Conservation (phyloP, 1,284 basidiomycete species). For the Heliocybe sulcata region DNA sequence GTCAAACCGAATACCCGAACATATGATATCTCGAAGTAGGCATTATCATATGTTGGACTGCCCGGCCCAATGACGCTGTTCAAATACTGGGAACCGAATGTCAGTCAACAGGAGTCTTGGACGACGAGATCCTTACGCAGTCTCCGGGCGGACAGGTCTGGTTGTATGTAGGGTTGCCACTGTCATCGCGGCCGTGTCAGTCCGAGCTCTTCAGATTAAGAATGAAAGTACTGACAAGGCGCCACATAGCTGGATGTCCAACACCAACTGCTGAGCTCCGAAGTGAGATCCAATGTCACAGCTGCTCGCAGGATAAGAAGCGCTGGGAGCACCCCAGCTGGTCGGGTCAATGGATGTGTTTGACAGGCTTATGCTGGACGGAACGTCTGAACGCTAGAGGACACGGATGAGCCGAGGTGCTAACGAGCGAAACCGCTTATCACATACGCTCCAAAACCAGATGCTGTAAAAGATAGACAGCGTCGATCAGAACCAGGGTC, state of each 20-base stretch:
- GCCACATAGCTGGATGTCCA: constrained; percentile 27
- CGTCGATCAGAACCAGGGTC: not conserved
- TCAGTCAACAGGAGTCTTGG: not conserved
- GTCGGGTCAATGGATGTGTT: constrained; percentile 38
- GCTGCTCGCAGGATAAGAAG: constrained; percentile 34
- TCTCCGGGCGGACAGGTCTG: constrained; percentile 9
- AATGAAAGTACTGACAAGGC: constrained; percentile 18
- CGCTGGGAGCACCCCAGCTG: constrained; percentile 45
- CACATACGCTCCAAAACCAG: constrained; percentile 73
- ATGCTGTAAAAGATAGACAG: too few species aligned
- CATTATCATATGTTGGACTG: constrained; percentile 18
- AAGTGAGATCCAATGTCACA: constrained; percentile 45
- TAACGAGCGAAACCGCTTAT: not conserved
- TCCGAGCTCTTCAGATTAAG: not conserved
- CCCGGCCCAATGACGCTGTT: constrained; percentile 17
- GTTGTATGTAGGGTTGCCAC: constrained; percentile 10
- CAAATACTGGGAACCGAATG: constrained; percentile 6
- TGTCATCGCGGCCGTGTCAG: not conserved
- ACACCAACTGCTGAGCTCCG: constrained; percentile 18
- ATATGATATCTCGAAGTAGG: constrained; percentile 46
- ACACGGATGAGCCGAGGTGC: constrained; percentile 5
- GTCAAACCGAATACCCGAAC: constrained; percentile 23
- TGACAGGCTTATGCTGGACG: constrained; percentile 33
- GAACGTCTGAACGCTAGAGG: constrained; percentile 32
- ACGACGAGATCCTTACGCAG: constrained; percentile 8